phyloP scores from a whole-genome alignment of 208 protist genomes.

The Leishmania braziliensis region DNA sequence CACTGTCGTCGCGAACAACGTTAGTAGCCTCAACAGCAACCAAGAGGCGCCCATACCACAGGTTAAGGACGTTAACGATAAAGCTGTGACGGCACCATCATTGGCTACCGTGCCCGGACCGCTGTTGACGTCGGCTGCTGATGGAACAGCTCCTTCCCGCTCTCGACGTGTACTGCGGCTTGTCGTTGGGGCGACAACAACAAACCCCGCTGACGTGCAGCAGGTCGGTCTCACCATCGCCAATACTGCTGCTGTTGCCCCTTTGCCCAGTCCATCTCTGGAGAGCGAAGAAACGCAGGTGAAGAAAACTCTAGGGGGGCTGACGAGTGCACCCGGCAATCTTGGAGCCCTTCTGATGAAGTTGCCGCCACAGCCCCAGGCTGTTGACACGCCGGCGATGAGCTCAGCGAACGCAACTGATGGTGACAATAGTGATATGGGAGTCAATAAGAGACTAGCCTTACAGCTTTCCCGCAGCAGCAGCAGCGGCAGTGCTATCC shows the following conservation, averaged over 20 bases:
- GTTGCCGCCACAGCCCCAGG: background rate
- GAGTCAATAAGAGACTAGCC: background rate
- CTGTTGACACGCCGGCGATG: background rate
- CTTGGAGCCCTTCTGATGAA: background rate
- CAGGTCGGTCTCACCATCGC: background rate
- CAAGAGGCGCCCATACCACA: background rate
- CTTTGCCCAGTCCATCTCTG: background rate
- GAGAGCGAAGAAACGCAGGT: background rate
- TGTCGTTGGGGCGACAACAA: background rate
- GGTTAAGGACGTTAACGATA: background rate
- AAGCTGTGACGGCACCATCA: background rate
- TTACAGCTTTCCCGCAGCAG: background rate
- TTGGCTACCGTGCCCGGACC: background rate
- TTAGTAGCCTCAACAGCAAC: background rate
- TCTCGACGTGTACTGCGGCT: slow-evolving; percentile 5
- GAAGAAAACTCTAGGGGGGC: background rate
- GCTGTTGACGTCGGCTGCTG: background rate
- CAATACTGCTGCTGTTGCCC: background rate
- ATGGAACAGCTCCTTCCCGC: background rate
- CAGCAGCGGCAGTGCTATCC: background rate
- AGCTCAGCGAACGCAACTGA: background rate
- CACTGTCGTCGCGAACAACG: background rate
- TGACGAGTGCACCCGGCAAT: background rate
- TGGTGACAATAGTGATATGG: background rate
- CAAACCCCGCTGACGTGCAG: background rate